Percentiles rank a stretch among this genome's conserved stretches.
Evolutionary conservation across 2,329 filamentous ascomycete species (phyloP).

Genomic region (Xylaria sp.): DNA sequence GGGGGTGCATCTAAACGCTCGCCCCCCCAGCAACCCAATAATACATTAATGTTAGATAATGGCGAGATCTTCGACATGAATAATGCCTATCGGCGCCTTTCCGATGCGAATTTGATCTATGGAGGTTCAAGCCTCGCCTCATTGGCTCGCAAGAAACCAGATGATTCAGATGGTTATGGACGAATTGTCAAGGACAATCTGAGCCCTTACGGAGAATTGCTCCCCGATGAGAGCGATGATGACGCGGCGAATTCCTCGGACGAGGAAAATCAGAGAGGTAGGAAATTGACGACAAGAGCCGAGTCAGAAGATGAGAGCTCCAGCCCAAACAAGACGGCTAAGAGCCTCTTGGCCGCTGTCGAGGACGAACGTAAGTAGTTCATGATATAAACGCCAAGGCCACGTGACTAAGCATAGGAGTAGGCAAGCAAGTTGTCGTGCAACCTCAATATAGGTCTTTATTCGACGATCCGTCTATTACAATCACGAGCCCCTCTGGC

Average conservation of each 20-base stretch:
- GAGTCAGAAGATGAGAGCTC: constrained; percentile 55
- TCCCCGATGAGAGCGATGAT: constrained; percentile 76
- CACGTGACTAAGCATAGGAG: constrained; percentile 42
- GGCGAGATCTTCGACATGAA: constrained; percentile 74
- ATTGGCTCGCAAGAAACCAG: constrained; percentile 67
- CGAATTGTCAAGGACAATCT: constrained; percentile 76
- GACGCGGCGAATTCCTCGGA: constrained; percentile 65
- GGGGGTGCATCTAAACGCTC: constrained; percentile 52
- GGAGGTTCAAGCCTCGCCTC: constrained; percentile 72
- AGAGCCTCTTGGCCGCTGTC: constrained; percentile 76
- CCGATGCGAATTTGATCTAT: constrained; percentile 74
- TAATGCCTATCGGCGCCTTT: constrained; percentile 76
- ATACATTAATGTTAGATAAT: constrained; percentile 66
- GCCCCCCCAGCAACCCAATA: constrained; percentile 48
- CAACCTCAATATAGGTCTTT: constrained; percentile 72
- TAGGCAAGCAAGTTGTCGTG: constrained; percentile 64
- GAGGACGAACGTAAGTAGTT: constrained; percentile 78
- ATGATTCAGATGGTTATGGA: constrained; percentile 57
- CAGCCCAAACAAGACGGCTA: constrained; percentile 52
- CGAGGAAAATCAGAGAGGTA: constrained; percentile 73
- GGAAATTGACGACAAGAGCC: constrained; percentile 64
- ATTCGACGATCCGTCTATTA: constrained; percentile 73
- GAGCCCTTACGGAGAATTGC: constrained; percentile 72
- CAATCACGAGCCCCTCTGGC: constrained; percentile 70
- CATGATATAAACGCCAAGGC: neutral